Evolutionary conservation across 129 eudicot genomes (phyloP), one percentile per base, ranked within the genome.

Genomic region (Saposhnikovia divaricata): DNA sequence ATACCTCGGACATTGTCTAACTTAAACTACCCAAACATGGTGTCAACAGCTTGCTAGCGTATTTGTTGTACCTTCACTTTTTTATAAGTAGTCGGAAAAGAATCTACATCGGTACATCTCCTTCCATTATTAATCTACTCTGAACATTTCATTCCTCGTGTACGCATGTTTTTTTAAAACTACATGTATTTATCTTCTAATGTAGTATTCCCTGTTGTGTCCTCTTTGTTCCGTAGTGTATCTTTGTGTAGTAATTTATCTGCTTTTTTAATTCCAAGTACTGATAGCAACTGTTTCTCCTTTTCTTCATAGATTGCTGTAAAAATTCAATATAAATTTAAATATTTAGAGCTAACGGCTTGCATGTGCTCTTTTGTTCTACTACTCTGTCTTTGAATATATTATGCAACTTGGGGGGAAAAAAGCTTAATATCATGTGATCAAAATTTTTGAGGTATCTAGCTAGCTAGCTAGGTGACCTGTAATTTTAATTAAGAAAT

Each of bases 321-420:
- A 7, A 40, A 72, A 72, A 31, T 72, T 72, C 5, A 71, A 71
- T 14, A 14, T 38, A 3, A 19, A n/a, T 19, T 40, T 40, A 72
- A 40, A 38, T 16, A 7, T 42, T 39, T 15, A 18, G 4, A 72
- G n/a, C 34, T 43, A 40, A 10, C 4, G 51, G 16, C 77, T 73
- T 10, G 55, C 77, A 73, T 73, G 77, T 43, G 77, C 55, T 73
- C 31, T 72, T 40, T 40, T 40, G 50, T 39, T 71, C 75, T 5
- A 16, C 59, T 50, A 47, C 5, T 13, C 19, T 50, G 55, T 50
- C 6, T 50, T 50, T 51, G n/a, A 51, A 51, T 18, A 51, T 51
- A 51, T 9, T 5, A 71, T 16, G 44, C 13, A 38, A 13, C 10
- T 7, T 38, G 0, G 15, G 21, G 42, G 4, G 0, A 9, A 5